Base-by-base conservation (phyloP, 805 yeast species). In the Nakazawaea holstii region DNA sequence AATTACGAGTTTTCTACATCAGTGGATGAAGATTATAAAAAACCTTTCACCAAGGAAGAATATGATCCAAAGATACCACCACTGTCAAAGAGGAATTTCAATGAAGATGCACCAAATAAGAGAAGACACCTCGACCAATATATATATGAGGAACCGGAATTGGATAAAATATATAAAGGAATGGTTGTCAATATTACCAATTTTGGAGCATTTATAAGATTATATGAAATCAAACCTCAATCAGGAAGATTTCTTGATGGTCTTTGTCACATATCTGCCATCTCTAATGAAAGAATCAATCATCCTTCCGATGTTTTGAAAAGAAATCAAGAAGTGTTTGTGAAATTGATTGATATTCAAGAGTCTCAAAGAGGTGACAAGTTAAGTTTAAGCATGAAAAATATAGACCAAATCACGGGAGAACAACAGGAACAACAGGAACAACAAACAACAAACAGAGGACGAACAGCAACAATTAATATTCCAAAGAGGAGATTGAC, bases 171-270 rank as follows among this genome's bases (percentile, higher is more conserved):
- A 0, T 82, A 84, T 55, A 62, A 62, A 28, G 97, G 95, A 0
- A 63, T 53, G 26, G 84, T 92, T 2, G 71, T 70, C 41, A 78
- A 76, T 39, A 55, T 87, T 1, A 79, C 80, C 38, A 62, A 75
- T 2, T 91, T 80, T 64, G 97, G 98, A 0, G 95, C 89, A 1
- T 92, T 91, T 59, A 76, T 89, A 0, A 63, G 77, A 8, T 60
- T 91, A 1, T 53, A 62, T 6, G 78, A 73, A 0, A 56, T 70
- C 49, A 57, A 35, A 58, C 59, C 11, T 52, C 52, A 24, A 53
- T 54, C 26, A 24, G 28, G 46, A n/a, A 58, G 28, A 49, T 53
- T 14, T n/a, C 38, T 14, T 14, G 80, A 68, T 55, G 96, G 95
- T 0, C 67, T 91, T 14, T 82, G 91, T 35, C 97, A 91, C 59